Percentiles rank a stretch among this genome's conserved stretches.
Conservation (phyloP, 805 yeast species). For the Saccharomycopsis sp. region DNA sequence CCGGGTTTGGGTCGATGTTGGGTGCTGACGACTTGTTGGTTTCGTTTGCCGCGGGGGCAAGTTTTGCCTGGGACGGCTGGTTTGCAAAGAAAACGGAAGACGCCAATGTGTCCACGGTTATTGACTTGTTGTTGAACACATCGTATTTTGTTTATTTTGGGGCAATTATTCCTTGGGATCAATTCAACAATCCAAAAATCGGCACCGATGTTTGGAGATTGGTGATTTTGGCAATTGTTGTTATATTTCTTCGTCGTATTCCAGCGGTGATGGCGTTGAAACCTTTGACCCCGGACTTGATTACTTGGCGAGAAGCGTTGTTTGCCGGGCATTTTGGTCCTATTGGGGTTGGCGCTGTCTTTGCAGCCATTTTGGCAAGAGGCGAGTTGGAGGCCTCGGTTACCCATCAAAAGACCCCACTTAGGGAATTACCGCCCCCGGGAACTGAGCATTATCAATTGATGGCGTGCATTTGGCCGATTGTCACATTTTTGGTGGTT, state of each 20-base stretch:
- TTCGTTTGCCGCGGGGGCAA: conserved; percentile 87
- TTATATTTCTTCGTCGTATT: conserved; percentile 66
- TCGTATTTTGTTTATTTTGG: conserved; percentile 88
- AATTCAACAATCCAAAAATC: conserved; percentile 50
- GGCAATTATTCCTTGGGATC: conserved; percentile 82
- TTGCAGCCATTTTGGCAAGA: conserved; percentile 73
- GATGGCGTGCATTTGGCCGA: conserved; percentile 69
- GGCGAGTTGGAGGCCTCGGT: conserved; percentile 52
- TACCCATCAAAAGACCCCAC: conserved; percentile 48
- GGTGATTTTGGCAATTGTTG: conserved; percentile 61
- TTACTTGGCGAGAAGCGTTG: conserved; percentile 87
- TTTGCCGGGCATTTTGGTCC: conserved; percentile 97
- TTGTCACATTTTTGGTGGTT: conserved; percentile 68
- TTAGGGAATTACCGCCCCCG: conserved; percentile 37
- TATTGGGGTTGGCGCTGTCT: conserved; percentile 89
- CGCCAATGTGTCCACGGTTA: conserved; percentile 81
- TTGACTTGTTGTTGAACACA: conserved; percentile 73
- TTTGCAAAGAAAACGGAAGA: conserved; percentile 77
- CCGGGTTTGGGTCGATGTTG: conserved; percentile 80
- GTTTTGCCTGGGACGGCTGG: conserved; percentile 92
- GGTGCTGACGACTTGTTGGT: conserved; percentile 87
- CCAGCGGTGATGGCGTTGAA: conserved; percentile 73
- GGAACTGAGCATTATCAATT: conserved; percentile 48
- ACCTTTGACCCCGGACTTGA: conserved; percentile 77
- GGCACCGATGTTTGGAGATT: conserved; percentile 77